Conservation (phyloP, 2,329 filamentous ascomycete genomes). For the Pyrenophora seminiperda region DNA sequence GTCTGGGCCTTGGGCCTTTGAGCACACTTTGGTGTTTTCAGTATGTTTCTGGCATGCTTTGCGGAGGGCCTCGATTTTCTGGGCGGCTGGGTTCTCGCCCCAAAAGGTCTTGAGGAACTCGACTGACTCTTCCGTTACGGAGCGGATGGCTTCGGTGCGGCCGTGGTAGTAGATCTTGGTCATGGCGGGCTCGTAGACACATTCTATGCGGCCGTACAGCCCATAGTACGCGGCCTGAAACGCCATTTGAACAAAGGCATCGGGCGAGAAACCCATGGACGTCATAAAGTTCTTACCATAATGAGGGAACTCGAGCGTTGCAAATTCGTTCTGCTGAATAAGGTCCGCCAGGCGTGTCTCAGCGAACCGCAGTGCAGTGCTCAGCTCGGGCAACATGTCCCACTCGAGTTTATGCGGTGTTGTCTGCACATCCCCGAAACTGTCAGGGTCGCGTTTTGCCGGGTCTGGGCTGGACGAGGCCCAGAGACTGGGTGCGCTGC, state of each 20-base stretch:
- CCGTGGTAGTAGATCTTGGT: constrained; percentile 94
- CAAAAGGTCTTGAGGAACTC: constrained; percentile 93
- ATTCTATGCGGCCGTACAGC: constrained; percentile 90
- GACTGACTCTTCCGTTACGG: constrained; percentile 81
- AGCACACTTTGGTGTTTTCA: constrained; percentile 78
- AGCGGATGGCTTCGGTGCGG: constrained; percentile 89
- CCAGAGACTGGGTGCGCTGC: constrained; percentile 89
- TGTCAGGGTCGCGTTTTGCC: constrained; percentile 85
- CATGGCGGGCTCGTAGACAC: constrained; percentile 98
- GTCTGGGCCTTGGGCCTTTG: constrained; percentile 89
- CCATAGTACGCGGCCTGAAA: constrained; percentile 99
- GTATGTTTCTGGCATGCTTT: constrained; percentile 85
- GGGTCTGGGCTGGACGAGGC: constrained; percentile 88
- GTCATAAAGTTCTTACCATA: constrained; percentile 99
- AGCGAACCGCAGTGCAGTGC: constrained; percentile 89
- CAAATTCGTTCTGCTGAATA: constrained; percentile 95
- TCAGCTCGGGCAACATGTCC: constrained; percentile 93
- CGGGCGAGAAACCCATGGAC: constrained; percentile 93
- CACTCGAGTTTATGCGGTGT: constrained; percentile 96
- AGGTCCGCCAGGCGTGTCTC: constrained; percentile 93
- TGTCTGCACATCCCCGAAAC: constrained; percentile 90
- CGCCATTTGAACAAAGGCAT: constrained; percentile 98
- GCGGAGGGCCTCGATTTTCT: constrained; percentile 84
- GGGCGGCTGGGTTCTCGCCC: constrained; percentile 80
- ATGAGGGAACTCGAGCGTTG: constrained; percentile 82